phyloP scores from a whole-genome alignment of 352 stramenopile genomes.

The Phytopythium cucurbitacearum region DNA sequence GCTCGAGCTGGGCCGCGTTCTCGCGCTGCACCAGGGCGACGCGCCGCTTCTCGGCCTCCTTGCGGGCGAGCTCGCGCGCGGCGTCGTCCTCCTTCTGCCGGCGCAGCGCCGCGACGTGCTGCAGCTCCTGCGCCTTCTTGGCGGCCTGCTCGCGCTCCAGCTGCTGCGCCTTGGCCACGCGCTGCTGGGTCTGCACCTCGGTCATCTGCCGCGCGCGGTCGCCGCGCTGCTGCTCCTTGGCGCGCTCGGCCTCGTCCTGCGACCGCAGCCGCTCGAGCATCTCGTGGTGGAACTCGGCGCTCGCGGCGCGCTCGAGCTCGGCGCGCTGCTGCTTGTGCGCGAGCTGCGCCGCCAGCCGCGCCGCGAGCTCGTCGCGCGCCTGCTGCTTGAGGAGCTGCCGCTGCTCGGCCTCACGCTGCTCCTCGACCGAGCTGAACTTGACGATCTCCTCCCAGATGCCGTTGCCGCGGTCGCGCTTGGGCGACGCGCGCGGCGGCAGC shows the following conservation, averaged over 20 bases:
- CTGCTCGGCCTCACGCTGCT: slow-evolving; percentile 48
- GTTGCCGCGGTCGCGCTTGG: slow-evolving; percentile 73
- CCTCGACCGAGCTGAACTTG: slow-evolving; percentile 69
- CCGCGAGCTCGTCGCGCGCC: slow-evolving; percentile 31
- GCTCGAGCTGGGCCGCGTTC: slow-evolving; percentile 57
- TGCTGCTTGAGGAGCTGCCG: slow-evolving; percentile 24
- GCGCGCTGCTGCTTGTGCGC: slow-evolving; percentile 28
- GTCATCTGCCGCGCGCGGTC: slow-evolving; percentile 62
- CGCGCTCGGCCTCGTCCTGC: slow-evolving; percentile 52
- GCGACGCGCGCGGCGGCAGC: slow-evolving; percentile 51
- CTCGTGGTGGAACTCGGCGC: slow-evolving; percentile 45
- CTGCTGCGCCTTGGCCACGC: slow-evolving; percentile 52
- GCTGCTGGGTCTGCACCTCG: slow-evolving; percentile 62
- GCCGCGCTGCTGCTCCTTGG: slow-evolving; percentile 47
- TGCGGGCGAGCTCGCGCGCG: slow-evolving; percentile 35
- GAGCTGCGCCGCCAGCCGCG: slow-evolving; percentile 52
- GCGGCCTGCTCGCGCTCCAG: slow-evolving; percentile 34
- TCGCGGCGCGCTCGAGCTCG: slow-evolving; percentile 35
- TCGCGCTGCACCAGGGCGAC: slow-evolving; percentile 54
- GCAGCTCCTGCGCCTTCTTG: slow-evolving; percentile 51
- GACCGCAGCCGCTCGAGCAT: slow-evolving; percentile 39
- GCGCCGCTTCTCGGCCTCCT: slow-evolving; percentile 57
- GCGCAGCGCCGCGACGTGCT: slow-evolving; percentile 39
- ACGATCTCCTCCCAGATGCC: slow-evolving; percentile 85
- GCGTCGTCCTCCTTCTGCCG: slow-evolving; percentile 53